Evolutionary conservation across 495 filamentous ascomycete genomes (phyloP), one percentile per base, ranked within the genome.

Genomic region (Penicillium pulvis): DNA sequence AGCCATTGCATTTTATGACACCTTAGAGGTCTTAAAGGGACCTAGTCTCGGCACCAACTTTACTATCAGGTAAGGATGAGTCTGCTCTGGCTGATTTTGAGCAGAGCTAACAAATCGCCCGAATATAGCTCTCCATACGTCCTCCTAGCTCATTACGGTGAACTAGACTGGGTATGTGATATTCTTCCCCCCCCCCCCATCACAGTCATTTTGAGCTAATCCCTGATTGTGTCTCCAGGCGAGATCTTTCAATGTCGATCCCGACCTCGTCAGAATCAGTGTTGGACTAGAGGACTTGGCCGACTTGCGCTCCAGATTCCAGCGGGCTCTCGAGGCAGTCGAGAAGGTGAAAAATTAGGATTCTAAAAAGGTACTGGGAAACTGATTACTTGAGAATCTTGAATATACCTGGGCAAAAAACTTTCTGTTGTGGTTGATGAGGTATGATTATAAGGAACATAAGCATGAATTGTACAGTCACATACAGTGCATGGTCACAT

Each of bases 11-110:
- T 97, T 97, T 71, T 96, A 88, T 77, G 92, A 98, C 70, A 81
- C 83, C 17, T 72, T 98, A 8, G 88, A 96, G 61, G 92, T 92
- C 0, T 84, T 88, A 33, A 98, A 98, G 72, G 94, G 94, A 0
- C 94, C 94, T 0, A 97, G 93, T 68, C 80, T 98, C 23, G 94
- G 94, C 0, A 98, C 95, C 0, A 98, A 98, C 66, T 98, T 99
- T 71, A 98, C 94, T 1, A 77, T 99, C 48, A 87, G 79, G 83
- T 84, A 56, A 64, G 69, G 69, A 64, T 51, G 8, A 16, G 39
- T 16, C 39, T 17, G 16, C 16, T 41, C 39, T 17, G 39, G 16
- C n/a, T n/a, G 6, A 41, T n/a, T 17, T 41, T 5, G 14, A 16
- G 14, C 2, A 41, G 16, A 17, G 16, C 39, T 41, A n/a, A 41